Evolutionary conservation across 495 filamentous ascomycete genomes (phyloP), one percentile per base, ranked within the genome.

Genomic region (Aspergillus funiculosus): DNA sequence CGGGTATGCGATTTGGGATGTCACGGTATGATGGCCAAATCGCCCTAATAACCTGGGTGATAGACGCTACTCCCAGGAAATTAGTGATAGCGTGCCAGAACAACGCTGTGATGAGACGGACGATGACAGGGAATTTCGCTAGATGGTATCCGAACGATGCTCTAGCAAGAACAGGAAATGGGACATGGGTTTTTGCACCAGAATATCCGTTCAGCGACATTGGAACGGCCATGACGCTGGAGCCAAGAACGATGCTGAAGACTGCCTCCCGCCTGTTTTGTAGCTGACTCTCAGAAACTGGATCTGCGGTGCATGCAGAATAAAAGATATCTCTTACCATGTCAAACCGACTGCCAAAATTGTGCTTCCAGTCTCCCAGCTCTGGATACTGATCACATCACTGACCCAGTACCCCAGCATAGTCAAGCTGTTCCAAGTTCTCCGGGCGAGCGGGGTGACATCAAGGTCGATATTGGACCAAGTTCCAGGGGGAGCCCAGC

Each of bases 401-500:
- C 10, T 20, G 5, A 36, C 21, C 32, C 32, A 36, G 32, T 36
- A 36, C 3, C 17, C 32, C 9, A 36, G 19, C 6, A 38, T 24
- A 10, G 20, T 38, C 5, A 38, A 1, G 6, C 22, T 8, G 3
- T 9, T 38, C 35, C 35, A 38, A 24, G 22, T 38, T 22, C 35
- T 19, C 35, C n/a, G 11, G 10, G 13, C 5, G 1, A 11, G 35
- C 1, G 31, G 35, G 14, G 25, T n/a, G 9, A 21, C 20, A 21
- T 38, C 35, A 11, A 24, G 20, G 14, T 38, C 35, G 22, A 9
- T 38, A 21, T 24, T 38, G 10, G 35, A 24, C 35, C 35, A 38
- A 11, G 35, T 38, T 22, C 35, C 35, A 22, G 35, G 35, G 22
- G 35, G 35, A 20, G 35, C 35, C 35, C 35, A 38, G 17, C 35